These are phyloP conservation scores for sunflower (Helianthus annuus) DNA, from an alignment of 129 eudicot genomes.

Conservation along the genomic window DNA sequence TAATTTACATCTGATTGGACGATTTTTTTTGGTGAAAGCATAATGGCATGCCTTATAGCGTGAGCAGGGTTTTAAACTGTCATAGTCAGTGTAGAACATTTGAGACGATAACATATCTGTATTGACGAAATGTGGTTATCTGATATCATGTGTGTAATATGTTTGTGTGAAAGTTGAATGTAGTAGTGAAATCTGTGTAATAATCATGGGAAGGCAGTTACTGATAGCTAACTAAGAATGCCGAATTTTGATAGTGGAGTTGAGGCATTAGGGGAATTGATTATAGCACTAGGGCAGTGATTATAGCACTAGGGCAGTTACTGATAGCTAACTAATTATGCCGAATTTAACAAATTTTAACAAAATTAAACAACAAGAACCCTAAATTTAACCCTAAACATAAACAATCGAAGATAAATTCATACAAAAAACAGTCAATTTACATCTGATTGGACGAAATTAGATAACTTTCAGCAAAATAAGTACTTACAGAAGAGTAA, in stretches of 20 bases:
- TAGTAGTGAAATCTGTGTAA: neutral
- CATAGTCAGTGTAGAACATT: no score
- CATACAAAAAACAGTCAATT: no score
- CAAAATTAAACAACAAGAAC: no score
- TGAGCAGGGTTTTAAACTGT: constrained; percentile 8
- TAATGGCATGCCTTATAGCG: neutral
- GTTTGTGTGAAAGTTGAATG: neutral
- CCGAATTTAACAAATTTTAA: no score
- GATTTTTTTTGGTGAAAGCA: neutral
- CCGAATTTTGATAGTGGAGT: neutral
- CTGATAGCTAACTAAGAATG: neutral
- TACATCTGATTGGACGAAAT: no score
- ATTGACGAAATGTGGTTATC: neutral
- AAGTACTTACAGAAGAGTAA: no score
- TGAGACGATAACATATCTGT: neutral
- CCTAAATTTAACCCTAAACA: no score
- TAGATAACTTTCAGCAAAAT: no score
- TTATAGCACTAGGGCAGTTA: no score
- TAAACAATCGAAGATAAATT: no score
- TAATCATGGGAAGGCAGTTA: neutral
- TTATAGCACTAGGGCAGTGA: neutral
- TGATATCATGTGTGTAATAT: neutral
- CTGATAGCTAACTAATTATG: no score
- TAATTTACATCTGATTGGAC: no score
- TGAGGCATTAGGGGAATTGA: neutral